Percentiles rank a stretch among this genome's conserved stretches.
Evolutionary conservation across 257 asterid genomes (phyloP).

Genomic region (Leonotis leonurus): DNA sequence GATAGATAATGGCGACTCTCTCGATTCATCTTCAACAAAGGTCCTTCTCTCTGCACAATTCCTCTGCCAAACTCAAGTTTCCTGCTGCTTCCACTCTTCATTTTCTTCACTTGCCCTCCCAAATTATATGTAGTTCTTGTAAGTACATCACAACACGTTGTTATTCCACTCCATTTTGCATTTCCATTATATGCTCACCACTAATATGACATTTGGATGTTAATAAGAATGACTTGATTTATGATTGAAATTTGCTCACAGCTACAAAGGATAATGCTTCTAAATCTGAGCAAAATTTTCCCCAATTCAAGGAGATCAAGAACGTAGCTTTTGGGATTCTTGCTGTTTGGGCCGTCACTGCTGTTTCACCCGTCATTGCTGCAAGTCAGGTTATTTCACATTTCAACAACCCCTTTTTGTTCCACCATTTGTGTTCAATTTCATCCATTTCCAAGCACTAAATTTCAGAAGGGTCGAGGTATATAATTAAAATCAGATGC

Average conservation of each 20-base stretch:
- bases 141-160: constrained; percentile 9
- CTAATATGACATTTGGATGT: too few species aligned
- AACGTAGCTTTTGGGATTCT: constrained; percentile 75
- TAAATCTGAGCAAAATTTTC: constrained; percentile 17
- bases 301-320: constrained; percentile 52
- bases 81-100: constrained; percentile 13
- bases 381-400: constrained; percentile 50
- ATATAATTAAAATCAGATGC: background rate
- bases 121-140: constrained; percentile 56
- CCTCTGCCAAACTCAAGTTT: constrained; percentile 16
- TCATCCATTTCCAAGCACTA: background rate
- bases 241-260: constrained; percentile 9
- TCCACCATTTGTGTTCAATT: background rate
- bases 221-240: too few species aligned
- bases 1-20: constrained; percentile 43
- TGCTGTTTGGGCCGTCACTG: constrained; percentile 73
- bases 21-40: constrained; percentile 36
- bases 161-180: background rate
- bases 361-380: constrained; percentile 81
- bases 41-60: constrained; percentile 25
- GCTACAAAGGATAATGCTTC: constrained; percentile 34
- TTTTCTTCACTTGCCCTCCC: constrained; percentile 26
- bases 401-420: background rate
- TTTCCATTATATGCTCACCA: background rate
- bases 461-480: background rate